phyloP scores from a whole-genome alignment of 2,329 filamentous ascomycete species.

The Phialophora expanda region DNA sequence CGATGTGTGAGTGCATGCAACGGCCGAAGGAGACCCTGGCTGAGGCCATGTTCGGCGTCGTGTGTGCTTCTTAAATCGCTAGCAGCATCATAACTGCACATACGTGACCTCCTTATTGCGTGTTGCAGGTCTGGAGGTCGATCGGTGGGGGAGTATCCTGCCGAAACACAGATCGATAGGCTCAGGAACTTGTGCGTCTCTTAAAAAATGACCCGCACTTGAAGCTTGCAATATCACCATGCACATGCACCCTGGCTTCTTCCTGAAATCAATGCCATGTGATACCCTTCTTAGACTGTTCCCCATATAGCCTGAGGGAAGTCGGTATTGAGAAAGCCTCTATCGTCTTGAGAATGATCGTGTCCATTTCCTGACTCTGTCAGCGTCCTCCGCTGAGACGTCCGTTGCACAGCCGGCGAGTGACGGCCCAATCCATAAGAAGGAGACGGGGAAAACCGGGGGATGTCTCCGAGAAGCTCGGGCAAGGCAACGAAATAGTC shows the following conservation, averaged over 20 bases:
- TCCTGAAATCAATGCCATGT: background rate
- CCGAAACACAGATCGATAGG: background rate
- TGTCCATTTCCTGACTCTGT: background rate
- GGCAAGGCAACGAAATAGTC: constrained; percentile 16
- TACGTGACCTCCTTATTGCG: background rate
- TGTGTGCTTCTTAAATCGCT: background rate
- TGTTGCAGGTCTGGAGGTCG: background rate
- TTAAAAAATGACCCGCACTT: background rate
- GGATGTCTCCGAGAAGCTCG: constrained; percentile 13
- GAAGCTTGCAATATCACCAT: background rate
- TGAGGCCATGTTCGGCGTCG: background rate
- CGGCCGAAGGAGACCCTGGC: background rate
- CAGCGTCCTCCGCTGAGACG: background rate
- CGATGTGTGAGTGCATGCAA: background rate
- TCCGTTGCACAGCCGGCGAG: background rate
- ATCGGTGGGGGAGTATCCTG: too few species aligned
- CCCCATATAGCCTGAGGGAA: background rate
- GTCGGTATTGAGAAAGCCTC: background rate
- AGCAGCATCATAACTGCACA: background rate
- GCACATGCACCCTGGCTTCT: background rate
- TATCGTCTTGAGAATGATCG: background rate
- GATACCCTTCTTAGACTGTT: background rate
- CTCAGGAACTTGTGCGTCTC: background rate
- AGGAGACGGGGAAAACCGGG: constrained; percentile 6
- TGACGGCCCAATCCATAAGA: constrained; percentile 6